These are phyloP conservation scores for Zoysia matrella DNA, from an alignment of 202 grass and related monocot genomes.

Conservation along the genomic window DNA sequence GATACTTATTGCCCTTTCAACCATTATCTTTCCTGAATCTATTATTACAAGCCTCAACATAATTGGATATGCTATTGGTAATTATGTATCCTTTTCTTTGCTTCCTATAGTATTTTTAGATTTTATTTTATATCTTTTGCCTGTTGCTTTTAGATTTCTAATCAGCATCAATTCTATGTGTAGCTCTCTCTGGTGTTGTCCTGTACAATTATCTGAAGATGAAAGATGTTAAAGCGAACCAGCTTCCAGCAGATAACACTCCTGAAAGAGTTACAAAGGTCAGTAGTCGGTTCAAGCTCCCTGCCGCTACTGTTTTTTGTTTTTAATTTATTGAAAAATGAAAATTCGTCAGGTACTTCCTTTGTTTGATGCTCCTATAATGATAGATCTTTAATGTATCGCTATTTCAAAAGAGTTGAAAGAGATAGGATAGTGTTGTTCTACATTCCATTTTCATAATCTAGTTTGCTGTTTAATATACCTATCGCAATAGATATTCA, in stretches of 20 bases:
- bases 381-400: neutral
- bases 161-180: conserved; percentile 39
- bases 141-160: conserved; percentile 25
- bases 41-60: conserved; percentile 97
- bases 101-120: conserved; percentile 20
- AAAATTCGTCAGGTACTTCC: conserved; percentile 18
- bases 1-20: conserved; percentile 99
- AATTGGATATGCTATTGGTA: conserved; percentile 99
- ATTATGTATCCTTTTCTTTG: conserved; percentile 36
- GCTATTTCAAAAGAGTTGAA: conserved; percentile 15
- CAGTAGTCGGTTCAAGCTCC: conserved; percentile 36
- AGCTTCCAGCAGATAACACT: conserved; percentile 65
- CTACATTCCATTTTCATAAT: conserved; percentile 15
- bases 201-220: conserved; percentile 99
- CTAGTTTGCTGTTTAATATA: conserved; percentile 27
- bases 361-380: conserved; percentile 17
- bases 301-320: neutral
- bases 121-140: conserved; percentile 21
- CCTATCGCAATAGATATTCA: conserved; percentile 20
- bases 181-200: conserved; percentile 92
- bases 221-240: conserved; percentile 79
- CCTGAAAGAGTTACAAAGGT: conserved; percentile 76
- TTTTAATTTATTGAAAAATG: conserved; percentile 5
- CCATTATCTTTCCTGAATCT: conserved; percentile 97
- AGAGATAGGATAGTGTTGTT: conserved; percentile 30